Evolutionary conservation across 495 filamentous ascomycete genomes (phyloP), one percentile per base, ranked within the genome.

Genomic region (Aspergillus homomorphus): DNA sequence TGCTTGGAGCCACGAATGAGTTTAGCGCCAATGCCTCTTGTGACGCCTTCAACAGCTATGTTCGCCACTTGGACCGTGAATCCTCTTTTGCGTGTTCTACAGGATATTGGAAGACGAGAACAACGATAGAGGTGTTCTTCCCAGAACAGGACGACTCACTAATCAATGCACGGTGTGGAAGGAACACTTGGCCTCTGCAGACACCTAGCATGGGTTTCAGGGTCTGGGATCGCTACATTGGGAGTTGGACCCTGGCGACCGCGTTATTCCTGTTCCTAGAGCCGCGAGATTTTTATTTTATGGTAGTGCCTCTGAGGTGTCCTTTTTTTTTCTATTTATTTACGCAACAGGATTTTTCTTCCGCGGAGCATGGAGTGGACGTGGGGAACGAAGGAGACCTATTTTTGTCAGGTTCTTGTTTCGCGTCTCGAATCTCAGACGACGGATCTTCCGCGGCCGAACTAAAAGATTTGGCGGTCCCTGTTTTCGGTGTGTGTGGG

Each of bases 401-500:
- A 38, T 38, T 38, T 51, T 30, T 51, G 48, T 51, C 22, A 18
- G 23, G 48, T 1, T 6, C 9, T 0, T 51, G 48, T 51, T 51
- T 51, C 48, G 28, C 24, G 14, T 7, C 6, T 51, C 48, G 48
- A 18, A 28, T 51, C 23, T 51, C 48, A 51, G 48, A 51, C 48
- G 48, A 16, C 48, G 48, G 48, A 51, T 51, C 48, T 30, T 14
- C 14, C 22, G 48, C 48, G 10, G 48, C 24, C 15, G 15, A 18
- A 46, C 48, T n/a, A 18, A 51, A 51, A 51, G 18, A 28, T 51
- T n/a, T 38, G 33, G 33, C 16, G 48, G 48, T 26, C 48, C 48
- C 48, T 51, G 48, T 38, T 38, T 38, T 38, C 15, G 33, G n/a
- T 30, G 23, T 24, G 23, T 51, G 48, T 51, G 48, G 23, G 48